phyloP scores from a whole-genome alignment of 345 rosid genomes.

The Salix udensis region DNA sequence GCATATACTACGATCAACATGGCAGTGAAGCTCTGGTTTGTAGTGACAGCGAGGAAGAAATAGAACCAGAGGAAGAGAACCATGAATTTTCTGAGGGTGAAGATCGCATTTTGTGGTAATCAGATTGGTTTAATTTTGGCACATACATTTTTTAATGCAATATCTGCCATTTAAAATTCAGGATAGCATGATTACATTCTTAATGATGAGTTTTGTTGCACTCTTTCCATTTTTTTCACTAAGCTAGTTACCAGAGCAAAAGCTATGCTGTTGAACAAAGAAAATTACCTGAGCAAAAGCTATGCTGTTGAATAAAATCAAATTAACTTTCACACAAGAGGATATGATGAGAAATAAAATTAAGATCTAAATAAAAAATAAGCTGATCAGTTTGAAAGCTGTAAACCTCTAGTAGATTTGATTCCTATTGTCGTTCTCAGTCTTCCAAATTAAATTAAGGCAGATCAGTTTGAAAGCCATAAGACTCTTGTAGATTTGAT shows the following conservation, averaged over 20 bases:
- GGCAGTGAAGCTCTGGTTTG: constrained; percentile 94
- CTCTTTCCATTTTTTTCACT: neutral
- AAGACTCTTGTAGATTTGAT: neutral
- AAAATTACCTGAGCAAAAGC: neutral
- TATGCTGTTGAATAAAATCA: neutral
- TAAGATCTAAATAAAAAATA: neutral
- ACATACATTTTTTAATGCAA: neutral
- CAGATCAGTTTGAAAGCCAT: neutral
- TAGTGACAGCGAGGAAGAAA: constrained; percentile 95
- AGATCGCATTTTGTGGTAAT: constrained; percentile 80
- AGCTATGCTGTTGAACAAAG: neutral
- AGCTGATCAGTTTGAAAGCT: no score
- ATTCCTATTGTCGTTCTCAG: no score
- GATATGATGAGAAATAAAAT: neutral
- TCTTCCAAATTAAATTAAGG: no score
- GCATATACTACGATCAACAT: constrained; percentile 89
- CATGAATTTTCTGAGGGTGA: constrained; percentile 77
- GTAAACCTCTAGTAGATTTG: no score
- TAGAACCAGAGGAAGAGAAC: constrained; percentile 77
- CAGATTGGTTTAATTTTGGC: neutral
- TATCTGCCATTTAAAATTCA: neutral
- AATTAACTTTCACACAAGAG: neutral
- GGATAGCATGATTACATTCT: neutral
- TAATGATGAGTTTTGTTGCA: neutral
- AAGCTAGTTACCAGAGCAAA: neutral